phyloP scores from a whole-genome alignment of 805 yeast species.

The Saturnispora kantuleensis region DNA sequence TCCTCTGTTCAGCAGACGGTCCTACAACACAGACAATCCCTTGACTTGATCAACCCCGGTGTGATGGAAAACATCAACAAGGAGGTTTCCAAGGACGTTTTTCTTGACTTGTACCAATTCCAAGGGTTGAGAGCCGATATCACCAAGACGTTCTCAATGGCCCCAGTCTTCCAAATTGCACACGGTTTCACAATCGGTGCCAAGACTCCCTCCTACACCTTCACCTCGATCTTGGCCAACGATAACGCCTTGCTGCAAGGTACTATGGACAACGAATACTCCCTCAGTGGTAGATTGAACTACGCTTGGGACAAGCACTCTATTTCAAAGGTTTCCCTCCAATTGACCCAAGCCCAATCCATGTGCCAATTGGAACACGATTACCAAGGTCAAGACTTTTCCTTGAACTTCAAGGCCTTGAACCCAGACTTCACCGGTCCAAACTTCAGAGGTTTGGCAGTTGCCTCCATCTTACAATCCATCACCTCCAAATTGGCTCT shows the following conservation, averaged over 20 bases:
- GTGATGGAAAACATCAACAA: conserved; percentile 86
- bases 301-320: conserved; percentile 79
- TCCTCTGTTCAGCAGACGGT: conserved; percentile 67
- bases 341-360: conserved; percentile 76
- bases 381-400: conserved; percentile 79
- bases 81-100: conserved; percentile 91
- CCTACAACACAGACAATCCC: conserved; percentile 66
- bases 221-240: conserved; percentile 80
- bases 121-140: conserved; percentile 95
- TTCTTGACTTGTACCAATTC: conserved; percentile 80
- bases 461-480: conserved; percentile 84
- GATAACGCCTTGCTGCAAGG: conserved; percentile 86
- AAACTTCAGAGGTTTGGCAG: conserved; percentile 82
- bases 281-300: conserved; percentile 81
- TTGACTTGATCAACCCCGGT: conserved; percentile 87
- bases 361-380: conserved; percentile 97
- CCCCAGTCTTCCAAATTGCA: conserved; percentile 94
- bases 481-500: conserved; percentile 73
- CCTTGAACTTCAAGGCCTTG: conserved; percentile 80
- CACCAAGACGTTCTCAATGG: conserved; percentile 80
- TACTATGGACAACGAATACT: conserved; percentile 75
- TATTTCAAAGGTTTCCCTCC: conserved; percentile 77
- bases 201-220: conserved; percentile 82
- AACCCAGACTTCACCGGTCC: conserved; percentile 77
- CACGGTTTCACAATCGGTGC: conserved; percentile 90